Conservation (phyloP, 1,284 basidiomycete species). For the Cutaneotrichosporon sp. region DNA sequence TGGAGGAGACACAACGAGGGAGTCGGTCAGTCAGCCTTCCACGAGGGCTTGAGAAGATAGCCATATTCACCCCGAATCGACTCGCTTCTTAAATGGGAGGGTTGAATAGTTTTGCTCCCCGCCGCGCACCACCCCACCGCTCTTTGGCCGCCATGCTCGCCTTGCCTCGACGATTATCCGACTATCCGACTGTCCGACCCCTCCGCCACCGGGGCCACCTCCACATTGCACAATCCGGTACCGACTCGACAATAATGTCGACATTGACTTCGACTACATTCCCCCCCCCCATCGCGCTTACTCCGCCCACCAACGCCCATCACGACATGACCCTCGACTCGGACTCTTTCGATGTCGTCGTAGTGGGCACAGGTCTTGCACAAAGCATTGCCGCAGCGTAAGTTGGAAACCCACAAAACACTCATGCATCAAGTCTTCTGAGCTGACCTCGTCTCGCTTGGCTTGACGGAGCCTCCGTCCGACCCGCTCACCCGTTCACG, state of each 20-base stretch:
- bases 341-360: constrained; percentile 65
- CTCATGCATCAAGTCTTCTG: not conserved
- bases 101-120: no score
- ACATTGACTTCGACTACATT: no score
- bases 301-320: not conserved
- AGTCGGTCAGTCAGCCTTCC: no score
- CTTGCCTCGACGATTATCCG: no score
- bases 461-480: not conserved
- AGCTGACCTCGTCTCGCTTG: not conserved
- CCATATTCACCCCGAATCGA: no score
- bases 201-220: no score
- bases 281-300: not conserved
- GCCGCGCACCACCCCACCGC: no score
- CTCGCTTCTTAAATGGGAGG: no score
- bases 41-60: no score
- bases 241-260: no score
- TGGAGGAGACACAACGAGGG: not conserved
- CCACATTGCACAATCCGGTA: constrained; percentile 13
- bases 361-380: constrained; percentile 80
- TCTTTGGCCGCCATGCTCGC: no score
- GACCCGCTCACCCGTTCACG: constrained; percentile 31
- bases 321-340: constrained; percentile 28
- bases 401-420: constrained; percentile 48
- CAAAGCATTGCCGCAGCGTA: constrained; percentile 86
- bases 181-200: no score